Evolutionary conservation across 2,329 filamentous ascomycete species (phyloP).

Genomic region (Penicillium sp.): DNA sequence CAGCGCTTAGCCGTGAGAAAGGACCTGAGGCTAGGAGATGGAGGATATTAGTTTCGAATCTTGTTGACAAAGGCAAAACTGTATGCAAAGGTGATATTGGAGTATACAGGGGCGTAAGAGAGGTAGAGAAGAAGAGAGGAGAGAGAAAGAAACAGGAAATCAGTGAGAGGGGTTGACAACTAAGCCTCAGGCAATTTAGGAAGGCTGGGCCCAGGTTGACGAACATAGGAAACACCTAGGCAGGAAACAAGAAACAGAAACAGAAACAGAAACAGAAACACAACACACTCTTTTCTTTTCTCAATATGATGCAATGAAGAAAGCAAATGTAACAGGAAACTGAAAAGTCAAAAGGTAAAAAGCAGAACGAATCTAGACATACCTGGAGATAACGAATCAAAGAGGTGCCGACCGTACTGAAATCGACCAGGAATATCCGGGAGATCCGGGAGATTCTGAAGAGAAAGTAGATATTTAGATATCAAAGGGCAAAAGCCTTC

Average conservation of each 20-base stretch:
- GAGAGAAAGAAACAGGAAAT: constrained; percentile 9
- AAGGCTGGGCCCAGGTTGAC: constrained; percentile 10
- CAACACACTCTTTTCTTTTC: neutral
- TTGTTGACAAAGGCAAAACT: neutral
- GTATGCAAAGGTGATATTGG: constrained; percentile 1
- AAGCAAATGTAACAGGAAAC: neutral
- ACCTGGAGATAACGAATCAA: constrained; percentile 12
- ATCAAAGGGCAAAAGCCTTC: constrained; percentile 21
- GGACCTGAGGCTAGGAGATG: constrained; percentile 12
- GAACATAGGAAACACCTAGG: no score
- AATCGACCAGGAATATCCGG: constrained; percentile 1
- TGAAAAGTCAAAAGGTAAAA: neutral
- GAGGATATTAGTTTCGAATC: constrained; percentile 6
- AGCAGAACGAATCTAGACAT: constrained; percentile 1
- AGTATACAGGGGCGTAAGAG: constrained; percentile 8
- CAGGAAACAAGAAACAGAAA: neutral
- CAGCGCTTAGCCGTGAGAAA: constrained; percentile 31
- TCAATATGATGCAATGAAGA: neutral
- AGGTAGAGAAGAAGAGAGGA: constrained; percentile 8
- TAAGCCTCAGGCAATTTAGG: constrained; percentile 18
- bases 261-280: neutral
- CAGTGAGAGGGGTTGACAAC: constrained; percentile 13
- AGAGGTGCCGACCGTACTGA: constrained; percentile 18
- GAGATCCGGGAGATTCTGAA: neutral
- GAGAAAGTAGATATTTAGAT: constrained; percentile 6